Evolutionary conservation across 345 rosid species (phyloP).

Genomic region (Mangifera indica): DNA sequence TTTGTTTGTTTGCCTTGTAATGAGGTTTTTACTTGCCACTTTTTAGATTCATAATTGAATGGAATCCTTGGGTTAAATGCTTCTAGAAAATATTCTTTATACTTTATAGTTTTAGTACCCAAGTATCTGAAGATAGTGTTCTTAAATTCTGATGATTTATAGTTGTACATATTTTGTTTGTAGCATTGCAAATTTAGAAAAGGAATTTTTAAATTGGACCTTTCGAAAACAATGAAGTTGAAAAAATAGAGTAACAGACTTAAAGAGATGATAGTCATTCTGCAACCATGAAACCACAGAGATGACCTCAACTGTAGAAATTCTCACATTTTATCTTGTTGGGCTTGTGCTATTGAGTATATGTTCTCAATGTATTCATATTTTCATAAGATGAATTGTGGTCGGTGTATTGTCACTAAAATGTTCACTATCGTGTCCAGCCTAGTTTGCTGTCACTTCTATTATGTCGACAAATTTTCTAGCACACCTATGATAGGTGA

Average conservation of each 20-base stretch:
- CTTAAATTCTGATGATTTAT: not conserved
- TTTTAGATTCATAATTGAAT: not conserved
- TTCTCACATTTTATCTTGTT: not conserved
- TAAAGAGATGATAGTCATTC: not conserved
- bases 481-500: not conserved
- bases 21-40: not conserved
- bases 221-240: not conserved
- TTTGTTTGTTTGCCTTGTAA: constrained; percentile 8
- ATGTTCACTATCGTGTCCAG: not conserved
- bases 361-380: not conserved
- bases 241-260: too few species aligned
- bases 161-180: not conserved
- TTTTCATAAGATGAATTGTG: not conserved
- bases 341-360: not conserved
- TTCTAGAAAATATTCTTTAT: not conserved
- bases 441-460: not conserved
- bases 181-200: not conserved
- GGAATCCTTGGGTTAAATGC: not conserved
- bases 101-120: not conserved
- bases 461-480: not conserved
- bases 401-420: not conserved
- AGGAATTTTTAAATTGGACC: not conserved
- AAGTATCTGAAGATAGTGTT: not conserved
- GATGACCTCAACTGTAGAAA: not conserved
- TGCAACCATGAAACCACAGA: not conserved